Evolutionary conservation across 2,329 filamentous ascomycete species (phyloP).

Genomic region (Chaetothyriales sp.): DNA sequence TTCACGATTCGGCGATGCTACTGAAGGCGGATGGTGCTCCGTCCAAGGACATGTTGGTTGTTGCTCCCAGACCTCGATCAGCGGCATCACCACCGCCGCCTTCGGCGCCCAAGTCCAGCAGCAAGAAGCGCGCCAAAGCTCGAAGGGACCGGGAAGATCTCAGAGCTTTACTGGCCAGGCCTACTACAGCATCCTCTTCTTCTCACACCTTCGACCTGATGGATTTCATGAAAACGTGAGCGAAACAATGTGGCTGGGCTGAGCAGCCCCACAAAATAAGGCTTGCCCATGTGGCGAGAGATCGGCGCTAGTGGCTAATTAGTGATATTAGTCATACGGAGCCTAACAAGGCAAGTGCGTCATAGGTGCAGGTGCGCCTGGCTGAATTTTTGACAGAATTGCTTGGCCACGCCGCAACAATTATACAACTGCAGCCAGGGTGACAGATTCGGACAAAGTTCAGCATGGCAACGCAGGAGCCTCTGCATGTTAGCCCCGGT

Average conservation of each 20-base stretch:
- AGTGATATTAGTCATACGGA: too few relatives aligned
- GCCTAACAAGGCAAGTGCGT: too few relatives aligned
- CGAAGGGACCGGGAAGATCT: slow-evolving; percentile 39
- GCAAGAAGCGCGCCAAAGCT: slow-evolving; percentile 43
- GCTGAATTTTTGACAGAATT: neutral
- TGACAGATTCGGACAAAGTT: neutral
- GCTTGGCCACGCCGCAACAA: neutral
- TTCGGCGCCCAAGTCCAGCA: slow-evolving; percentile 24
- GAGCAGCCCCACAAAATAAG: too few relatives aligned
- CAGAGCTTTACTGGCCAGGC: slow-evolving; percentile 36
- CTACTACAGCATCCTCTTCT: slow-evolving; percentile 1
- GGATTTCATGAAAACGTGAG: slow-evolving; percentile 17
- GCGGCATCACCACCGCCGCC: neutral
- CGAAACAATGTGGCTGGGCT: neutral
- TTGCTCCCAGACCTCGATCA: neutral
- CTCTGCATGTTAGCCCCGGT: slow-evolving; percentile 13
- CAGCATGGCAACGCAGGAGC: slow-evolving; percentile 2
- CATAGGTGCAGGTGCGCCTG: neutral
- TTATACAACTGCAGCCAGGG: too few relatives aligned
- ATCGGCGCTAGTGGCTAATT: too few relatives aligned
- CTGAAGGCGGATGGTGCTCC: neutral
- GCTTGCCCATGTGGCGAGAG: too few relatives aligned
- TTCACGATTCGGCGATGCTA: neutral
- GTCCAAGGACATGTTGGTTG: too few relatives aligned
- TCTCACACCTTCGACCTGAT: slow-evolving; percentile 10